Base-by-base conservation (phyloP, 805 yeast species). In the Ogataea haglerorum region DNA sequence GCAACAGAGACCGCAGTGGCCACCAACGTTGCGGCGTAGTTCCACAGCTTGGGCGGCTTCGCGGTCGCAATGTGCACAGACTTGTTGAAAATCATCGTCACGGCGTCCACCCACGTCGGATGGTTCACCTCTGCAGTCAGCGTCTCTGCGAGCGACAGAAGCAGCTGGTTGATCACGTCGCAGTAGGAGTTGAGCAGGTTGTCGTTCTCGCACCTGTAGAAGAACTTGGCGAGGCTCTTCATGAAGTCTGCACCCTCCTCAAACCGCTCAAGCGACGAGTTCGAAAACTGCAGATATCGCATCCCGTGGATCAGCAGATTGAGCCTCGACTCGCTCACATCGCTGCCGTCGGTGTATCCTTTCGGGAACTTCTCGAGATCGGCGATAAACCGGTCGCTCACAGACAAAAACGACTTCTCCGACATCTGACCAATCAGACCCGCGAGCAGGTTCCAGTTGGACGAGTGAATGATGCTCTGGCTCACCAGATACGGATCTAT, bases 91-190 rank as follows among this genome's bases (percentile, higher is more conserved):
- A 91, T 77, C 14, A 70, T 65, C 16, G 75, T 74, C 39, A 88
- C 76, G 0, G 96, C 93, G 29, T 80, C 85, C 0, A 82, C 80
- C 99, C 99, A 93, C 1, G 84, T 79, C 3, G 99, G 99, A 59
- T 91, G 95, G 55, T 93, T 91, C 0, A 88, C 90, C 58, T 93
- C 99, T 0, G 96, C 98, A 0, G 96, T 87, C 23, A 90, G 70
- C 1, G 80, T 71, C 7, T 87, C 91, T 0, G 97, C 95, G 17
- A 93, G 61, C 0, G 97, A 95, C 29, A 88, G 65, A 2, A 93
- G 64, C 18, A 93, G 72, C 38, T 78, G 81, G 41, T 83, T 74
- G 28, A 90, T 69, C 1, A 88, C 95, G 48, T 88, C 95, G 34
- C 93, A 85, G 57, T 91, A 95, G 2, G 95, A 90, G 43, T 76